Conservation (phyloP, 495 filamentous ascomycete species). For the Cercophora scortea region DNA sequence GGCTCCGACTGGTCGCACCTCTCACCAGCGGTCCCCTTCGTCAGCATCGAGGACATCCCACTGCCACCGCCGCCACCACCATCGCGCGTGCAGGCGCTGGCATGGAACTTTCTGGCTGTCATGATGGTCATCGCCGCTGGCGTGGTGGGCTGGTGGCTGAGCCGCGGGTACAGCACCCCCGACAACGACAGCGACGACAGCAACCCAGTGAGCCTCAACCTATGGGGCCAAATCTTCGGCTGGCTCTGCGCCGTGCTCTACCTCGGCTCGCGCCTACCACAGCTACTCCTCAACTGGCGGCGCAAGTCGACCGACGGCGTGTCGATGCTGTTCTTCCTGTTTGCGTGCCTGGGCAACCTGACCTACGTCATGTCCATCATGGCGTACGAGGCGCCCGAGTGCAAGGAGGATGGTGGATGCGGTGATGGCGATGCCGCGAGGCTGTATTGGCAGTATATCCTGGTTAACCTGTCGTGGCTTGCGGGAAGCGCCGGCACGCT, state of each 20-base stretch:
- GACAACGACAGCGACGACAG: conserved; percentile 16
- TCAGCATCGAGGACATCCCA: conserved; percentile 14
- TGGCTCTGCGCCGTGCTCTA: conserved; percentile 83
- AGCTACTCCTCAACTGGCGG: conserved; percentile 81
- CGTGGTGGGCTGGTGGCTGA: conserved; percentile 78
- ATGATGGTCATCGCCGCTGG: conserved; percentile 75
- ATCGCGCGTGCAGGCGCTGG: conserved; percentile 46
- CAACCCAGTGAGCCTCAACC: conserved; percentile 51
- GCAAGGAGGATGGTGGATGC: conserved; percentile 37
- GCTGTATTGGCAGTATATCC: conserved; percentile 70
- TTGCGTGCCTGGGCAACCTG: conserved; percentile 88
- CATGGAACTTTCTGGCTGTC: conserved; percentile 67
- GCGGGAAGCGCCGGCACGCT: conserved; percentile 84
- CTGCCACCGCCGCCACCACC: conserved; percentile 27
- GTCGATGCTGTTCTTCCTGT: conserved; percentile 88
- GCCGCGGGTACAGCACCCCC: conserved; percentile 27
- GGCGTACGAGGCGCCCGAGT: conserved; percentile 62
- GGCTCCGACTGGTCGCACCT: conserved; percentile 50
- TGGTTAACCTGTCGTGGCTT: conserved; percentile 84
- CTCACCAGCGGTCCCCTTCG: conserved; percentile 70
- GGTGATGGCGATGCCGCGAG: conserved; percentile 42
- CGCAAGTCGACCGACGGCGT: conserved; percentile 89
- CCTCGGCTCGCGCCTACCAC: conserved; percentile 78
- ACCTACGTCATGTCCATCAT: conserved; percentile 91
- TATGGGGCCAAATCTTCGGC: conserved; percentile 77